Evolutionary conservation across 495 filamentous ascomycete genomes (phyloP).

Genomic region (Xylaria cubensis): DNA sequence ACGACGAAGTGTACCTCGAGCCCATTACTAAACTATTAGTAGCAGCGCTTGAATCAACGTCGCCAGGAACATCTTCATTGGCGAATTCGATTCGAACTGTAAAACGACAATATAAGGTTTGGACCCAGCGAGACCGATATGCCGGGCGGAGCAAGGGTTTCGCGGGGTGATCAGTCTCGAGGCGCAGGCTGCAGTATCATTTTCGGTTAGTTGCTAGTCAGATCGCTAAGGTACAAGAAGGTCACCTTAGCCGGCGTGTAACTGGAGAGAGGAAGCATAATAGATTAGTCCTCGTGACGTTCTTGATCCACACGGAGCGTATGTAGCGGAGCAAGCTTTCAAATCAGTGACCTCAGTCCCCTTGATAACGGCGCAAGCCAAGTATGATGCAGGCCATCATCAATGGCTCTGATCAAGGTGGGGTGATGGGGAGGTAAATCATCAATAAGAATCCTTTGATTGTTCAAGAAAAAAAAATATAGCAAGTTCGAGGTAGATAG

Average conservation of each 20-base stretch:
- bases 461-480: background rate
- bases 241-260: slow-evolving; percentile 11
- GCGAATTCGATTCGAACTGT: background rate
- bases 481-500: background rate
- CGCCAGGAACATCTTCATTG: slow-evolving; percentile 8
- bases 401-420: background rate
- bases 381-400: background rate
- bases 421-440: background rate
- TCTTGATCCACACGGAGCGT: slow-evolving; percentile 2
- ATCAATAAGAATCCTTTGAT: no score
- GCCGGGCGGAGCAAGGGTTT: slow-evolving; percentile 16
- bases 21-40: background rate
- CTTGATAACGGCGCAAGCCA: background rate
- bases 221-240: slow-evolving; percentile 10
- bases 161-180: slow-evolving; percentile 13
- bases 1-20: background rate
- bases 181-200: slow-evolving; percentile 15
- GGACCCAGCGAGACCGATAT: slow-evolving; percentile 2
- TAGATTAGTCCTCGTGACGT: slow-evolving; percentile 23
- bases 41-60: slow-evolving; percentile 3
- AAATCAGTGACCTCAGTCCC: background rate
- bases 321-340: background rate
- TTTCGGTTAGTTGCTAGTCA: slow-evolving; percentile 11
- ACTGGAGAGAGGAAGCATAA: slow-evolving; percentile 11
- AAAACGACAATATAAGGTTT: background rate